Evolutionary conservation across 768 basidiomycete genomes (phyloP).

Genomic region (Boletales sp.): DNA sequence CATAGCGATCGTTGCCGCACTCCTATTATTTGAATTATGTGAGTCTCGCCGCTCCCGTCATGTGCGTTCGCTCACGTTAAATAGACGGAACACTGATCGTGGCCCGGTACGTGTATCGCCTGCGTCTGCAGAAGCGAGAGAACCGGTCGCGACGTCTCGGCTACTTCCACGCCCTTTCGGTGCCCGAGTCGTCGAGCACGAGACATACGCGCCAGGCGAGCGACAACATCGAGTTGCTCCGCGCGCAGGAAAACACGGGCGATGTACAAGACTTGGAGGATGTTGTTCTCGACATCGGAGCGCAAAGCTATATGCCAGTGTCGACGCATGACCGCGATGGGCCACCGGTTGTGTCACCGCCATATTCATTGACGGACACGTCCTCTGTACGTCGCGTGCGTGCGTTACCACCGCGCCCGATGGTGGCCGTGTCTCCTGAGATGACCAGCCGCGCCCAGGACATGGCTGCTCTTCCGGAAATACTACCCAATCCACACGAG

Average conservation of each 20-base stretch:
- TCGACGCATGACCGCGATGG: conserved; percentile 16
- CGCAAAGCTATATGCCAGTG: conserved; percentile 13
- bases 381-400: conserved; percentile 19
- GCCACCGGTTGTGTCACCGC: conserved; percentile 4
- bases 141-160: conserved; percentile 32
- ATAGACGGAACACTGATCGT: conserved; percentile 53
- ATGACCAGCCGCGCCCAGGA: neutral
- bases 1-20: conserved; percentile 38
- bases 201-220: conserved; percentile 23
- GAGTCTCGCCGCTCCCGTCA: conserved; percentile 23
- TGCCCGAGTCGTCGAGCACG: conserved; percentile 6
- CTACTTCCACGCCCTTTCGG: conserved; percentile 29
- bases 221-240: conserved; percentile 29
- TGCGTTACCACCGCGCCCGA: conserved; percentile 30
- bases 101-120: conserved; percentile 50
- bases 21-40: conserved; percentile 59
- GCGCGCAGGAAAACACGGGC: conserved; percentile 6
- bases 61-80: neutral
- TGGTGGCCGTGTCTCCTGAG: neutral
- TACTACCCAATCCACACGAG: neutral
- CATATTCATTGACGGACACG: conserved; percentile 7
- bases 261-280: conserved; percentile 13
- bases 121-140: conserved; percentile 48
- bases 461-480: neutral
- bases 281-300: conserved; percentile 21